Evolutionary conservation across 495 filamentous ascomycete genomes (phyloP), one percentile per base, ranked within the genome.

Genomic region (Aspergillus egyptiacus): DNA sequence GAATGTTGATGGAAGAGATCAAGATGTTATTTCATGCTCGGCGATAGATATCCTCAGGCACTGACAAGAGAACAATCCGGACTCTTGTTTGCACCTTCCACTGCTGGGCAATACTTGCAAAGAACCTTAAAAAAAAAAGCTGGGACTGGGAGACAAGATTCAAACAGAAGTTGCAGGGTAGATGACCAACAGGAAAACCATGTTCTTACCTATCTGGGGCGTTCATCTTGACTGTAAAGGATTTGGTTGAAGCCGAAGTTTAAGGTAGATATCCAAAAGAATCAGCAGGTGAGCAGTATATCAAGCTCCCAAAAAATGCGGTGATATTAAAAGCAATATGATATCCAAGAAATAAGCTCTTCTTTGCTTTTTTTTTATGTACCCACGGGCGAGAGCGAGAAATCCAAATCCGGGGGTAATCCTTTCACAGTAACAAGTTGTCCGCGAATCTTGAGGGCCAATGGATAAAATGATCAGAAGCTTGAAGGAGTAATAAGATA

Each of bases 161-260:
- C 22, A 32, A 34, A 53, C 14, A 7, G 24, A 54, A 48, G 22
- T 25, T 40, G 42, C 42, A 34, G 28, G 6, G 19, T 22, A 13
- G 28, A 31, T 9, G 23, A 15, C 11, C 9, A 8, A 10, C 25
- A 10, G 8, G 28, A 15, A 46, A 36, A 27, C 9, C 28, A 36
- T 23, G 9, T 47, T 54, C 67, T 62, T 63, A 74, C 84, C 84
- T 73, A 57, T 87, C 84, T 18, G 84, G 84, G 2, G 84, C 84
- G 64, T 87, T 87, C 83, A 87, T 87, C 17, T 62, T 77, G 63
- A 31, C 35, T 25, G 19, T 10, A 28, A 44, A 28, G 18, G 23
- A 30, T 5, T 18, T 22, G 13, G 13, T 22, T 25, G 14, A 18
- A n/a, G 23, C 7, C 6, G 17, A 38, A 19, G 1, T 10, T 33